phyloP scores from a whole-genome alignment of 495 filamentous ascomycete genomes.

The Podospora anserina region DNA sequence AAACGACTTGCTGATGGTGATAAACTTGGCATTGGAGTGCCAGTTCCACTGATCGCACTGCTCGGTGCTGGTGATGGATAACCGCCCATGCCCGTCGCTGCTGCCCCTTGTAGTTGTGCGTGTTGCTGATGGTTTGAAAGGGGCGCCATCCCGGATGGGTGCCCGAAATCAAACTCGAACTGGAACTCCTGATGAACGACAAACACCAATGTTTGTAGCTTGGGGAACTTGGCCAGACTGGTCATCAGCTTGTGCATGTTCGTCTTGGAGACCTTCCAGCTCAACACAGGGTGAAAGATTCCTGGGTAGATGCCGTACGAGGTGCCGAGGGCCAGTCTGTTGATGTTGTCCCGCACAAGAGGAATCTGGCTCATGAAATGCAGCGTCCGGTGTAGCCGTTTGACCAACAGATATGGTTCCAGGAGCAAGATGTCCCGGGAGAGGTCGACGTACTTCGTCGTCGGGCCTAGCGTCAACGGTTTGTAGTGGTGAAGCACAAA shows the following conservation, averaged over 20 bases:
- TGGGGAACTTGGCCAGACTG: conserved; percentile 42
- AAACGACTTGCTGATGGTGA: not conserved
- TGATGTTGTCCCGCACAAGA: conserved; percentile 42
- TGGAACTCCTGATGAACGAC: conserved; percentile 49
- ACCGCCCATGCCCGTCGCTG: not conserved
- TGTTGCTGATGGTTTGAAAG: conserved; percentile 14
- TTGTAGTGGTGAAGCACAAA: conserved; percentile 49
- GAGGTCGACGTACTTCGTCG: conserved; percentile 48
- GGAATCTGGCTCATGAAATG: conserved; percentile 49
- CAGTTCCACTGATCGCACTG: not conserved
- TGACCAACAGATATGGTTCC: conserved; percentile 49
- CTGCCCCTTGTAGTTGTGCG: not conserved
- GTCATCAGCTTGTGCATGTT: conserved; percentile 47
- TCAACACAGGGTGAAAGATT: conserved; percentile 45
- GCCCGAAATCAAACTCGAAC: conserved; percentile 44
- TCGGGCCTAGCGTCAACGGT: conserved; percentile 43
- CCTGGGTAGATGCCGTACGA: conserved; percentile 48
- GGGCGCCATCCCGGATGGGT: conserved; percentile 28
- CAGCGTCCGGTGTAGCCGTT: conserved; percentile 45
- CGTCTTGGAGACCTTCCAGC: conserved; percentile 47
- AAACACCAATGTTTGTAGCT: conserved; percentile 43
- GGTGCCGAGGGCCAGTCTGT: conserved; percentile 45
- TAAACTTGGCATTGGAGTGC: not conserved
- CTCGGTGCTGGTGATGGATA: not conserved
- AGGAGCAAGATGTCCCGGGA: conserved; percentile 49